These are phyloP conservation scores for Entamoeba invadens DNA, from an alignment of 208 protist species.

Conservation along the genomic window DNA sequence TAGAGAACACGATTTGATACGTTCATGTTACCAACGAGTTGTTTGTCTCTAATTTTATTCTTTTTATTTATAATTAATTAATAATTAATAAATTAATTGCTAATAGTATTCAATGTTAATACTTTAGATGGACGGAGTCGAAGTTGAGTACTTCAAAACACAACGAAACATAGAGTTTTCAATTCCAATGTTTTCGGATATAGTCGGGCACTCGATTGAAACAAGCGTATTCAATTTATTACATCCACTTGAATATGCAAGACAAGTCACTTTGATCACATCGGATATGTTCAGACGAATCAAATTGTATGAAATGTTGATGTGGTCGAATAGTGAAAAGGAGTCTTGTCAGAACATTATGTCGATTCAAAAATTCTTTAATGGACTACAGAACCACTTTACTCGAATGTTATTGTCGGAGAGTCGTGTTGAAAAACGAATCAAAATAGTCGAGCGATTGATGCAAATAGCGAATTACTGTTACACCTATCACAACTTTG, in stretches of 20 bases:
- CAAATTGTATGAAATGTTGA: neutral
- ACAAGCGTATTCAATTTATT: neutral
- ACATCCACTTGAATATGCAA: neutral
- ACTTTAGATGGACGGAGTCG: neutral
- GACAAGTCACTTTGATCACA: neutral
- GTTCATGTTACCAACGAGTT: neutral
- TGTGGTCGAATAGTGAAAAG: neutral
- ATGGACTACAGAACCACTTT: neutral
- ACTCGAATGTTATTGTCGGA: neutral
- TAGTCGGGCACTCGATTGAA: neutral
- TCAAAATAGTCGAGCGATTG: neutral
- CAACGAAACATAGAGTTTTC: neutral
- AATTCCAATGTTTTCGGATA: neutral
- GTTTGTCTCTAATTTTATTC: neutral
- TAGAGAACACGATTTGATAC: neutral
- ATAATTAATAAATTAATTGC: neutral
- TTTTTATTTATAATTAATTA: neutral
- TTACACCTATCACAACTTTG: neutral
- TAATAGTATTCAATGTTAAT: too few species aligned
- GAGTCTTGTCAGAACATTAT: neutral
- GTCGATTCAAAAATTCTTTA: neutral
- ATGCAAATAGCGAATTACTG: neutral
- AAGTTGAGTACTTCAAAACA: neutral
- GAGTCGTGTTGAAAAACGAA: neutral
- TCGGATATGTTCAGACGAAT: neutral